Evolutionary conservation across 805 yeast species (phyloP), one percentile per base, ranked within the genome.

Genomic region (Soucietia sequanensis): DNA sequence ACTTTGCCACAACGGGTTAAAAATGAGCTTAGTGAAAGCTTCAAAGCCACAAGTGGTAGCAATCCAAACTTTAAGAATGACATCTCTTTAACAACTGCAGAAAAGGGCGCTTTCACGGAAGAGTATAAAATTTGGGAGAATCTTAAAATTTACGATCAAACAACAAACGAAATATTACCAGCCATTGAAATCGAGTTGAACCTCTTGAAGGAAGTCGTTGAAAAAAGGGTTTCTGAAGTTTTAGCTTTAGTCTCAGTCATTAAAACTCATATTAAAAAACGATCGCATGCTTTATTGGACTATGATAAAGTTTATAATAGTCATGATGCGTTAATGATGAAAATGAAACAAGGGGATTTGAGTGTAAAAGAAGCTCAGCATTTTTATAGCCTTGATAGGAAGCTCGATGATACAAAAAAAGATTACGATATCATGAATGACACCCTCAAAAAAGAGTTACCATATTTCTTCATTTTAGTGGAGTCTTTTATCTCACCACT

Each of bases 391-490:
- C 34, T 57, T 45, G 41, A 61, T 43, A 37, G 58, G 38, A 48
- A 68, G 47, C 23, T 59, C 16, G 55, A 47, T 4, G 54, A 36
- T 1, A 34, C 33, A 11, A 52, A 51, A 24, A 35, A 25, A 2
- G 42, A 42, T 31, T 75, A 68, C 44, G 66, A 68, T 2, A 31
- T 39, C 8, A 41, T 64, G 23, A 73, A 76, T 46, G 41, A 47
- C 4, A 33, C 43, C 3, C 55, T 78, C 40, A 73, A 74, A 37
- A 38, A 37, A 20, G 83, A 77, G 27, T 46, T 79, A 1, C 81
- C 82, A 0, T 31, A 40, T 3, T 70, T 75, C 31, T 59, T 70
- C 36, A 37, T 52, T 5, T 48, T 69, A 8, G 51, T 68, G 0
- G 38, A 54, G 3, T 30, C 45, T 10, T 47, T 69, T 16, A 46